phyloP scores from a whole-genome alignment of 345 rosid species.

The Lepidium africanum region DNA sequence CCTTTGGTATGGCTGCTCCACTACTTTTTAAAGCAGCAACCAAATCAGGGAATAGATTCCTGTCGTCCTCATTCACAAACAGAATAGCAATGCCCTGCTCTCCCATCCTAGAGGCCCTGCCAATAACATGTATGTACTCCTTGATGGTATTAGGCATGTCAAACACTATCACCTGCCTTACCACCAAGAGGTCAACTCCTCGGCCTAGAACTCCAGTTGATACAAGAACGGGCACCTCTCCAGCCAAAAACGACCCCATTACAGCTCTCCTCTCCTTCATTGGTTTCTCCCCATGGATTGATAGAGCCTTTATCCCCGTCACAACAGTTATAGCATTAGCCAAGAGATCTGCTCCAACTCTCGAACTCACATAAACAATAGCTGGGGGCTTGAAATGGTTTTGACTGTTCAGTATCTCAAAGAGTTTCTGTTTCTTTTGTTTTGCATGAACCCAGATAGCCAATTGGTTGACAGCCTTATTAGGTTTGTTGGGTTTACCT shows the following conservation, averaged over 20 bases:
- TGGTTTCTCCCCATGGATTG: constrained; percentile 86
- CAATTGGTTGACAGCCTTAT: constrained; percentile 68
- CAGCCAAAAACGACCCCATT: constrained; percentile 60
- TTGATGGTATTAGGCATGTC: constrained; percentile 77
- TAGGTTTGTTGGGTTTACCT: constrained; percentile 60
- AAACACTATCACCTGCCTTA: constrained; percentile 82
- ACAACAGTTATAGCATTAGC: constrained; percentile 59
- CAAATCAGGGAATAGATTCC: constrained; percentile 55
- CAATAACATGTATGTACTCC: constrained; percentile 82
- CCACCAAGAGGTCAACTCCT: constrained; percentile 73
- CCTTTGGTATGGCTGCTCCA: constrained; percentile 69
- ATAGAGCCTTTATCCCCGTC: constrained; percentile 69
- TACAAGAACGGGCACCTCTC: constrained; percentile 71
- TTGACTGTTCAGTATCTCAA: constrained; percentile 67
- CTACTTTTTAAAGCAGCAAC: constrained; percentile 49
- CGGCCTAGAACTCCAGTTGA: constrained; percentile 79
- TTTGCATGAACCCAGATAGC: constrained; percentile 89
- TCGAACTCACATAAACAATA: constrained; percentile 73
- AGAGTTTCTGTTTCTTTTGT: constrained; percentile 91
- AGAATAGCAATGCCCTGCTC: constrained; percentile 61
- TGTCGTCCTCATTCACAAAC: constrained; percentile 67
- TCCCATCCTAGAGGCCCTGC: constrained; percentile 81
- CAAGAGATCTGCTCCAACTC: constrained; percentile 87
- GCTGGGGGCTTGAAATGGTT: constrained; percentile 75
- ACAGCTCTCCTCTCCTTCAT: constrained; percentile 87